Base-by-base conservation (phyloP, 129 eudicot genomes). In the Centrapalus pauciflorus region DNA sequence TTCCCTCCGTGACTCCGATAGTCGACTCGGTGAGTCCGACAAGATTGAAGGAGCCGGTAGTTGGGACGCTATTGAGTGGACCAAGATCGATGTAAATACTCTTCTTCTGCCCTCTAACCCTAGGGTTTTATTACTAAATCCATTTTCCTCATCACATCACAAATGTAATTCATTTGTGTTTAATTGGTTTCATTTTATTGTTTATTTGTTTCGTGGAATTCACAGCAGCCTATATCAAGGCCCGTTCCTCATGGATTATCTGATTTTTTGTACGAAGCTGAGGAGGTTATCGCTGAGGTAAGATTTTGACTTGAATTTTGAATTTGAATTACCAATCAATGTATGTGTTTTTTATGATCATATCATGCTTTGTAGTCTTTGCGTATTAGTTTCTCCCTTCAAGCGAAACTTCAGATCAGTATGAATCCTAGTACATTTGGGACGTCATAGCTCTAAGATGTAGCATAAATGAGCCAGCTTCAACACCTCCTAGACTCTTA, bases 41-140 rank as follows among this genome's bases (percentile, higher is more conserved):
- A 81, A 70, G 68, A 81, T 91, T 28, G 98, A 91, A 49, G 90
- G 88, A 25, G 38, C 90, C 70, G 90, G 82, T 56, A 88, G 90
- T 62, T 92, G 98, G 98, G 98, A 92, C 64, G 88, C 96, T 76
- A 21, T 92, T 30, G 98, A 92, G 71, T 92, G 98, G 98, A 88
- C 87, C 78, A 92, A 88, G 65, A 76, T 85, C 70, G 96, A 92
- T 49, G 98, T 92, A 60, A 48, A 17, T 64, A 7, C 17, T 64
- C 60, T 14, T 51, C 63, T 66, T 29, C 27, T 48, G 25, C 27
- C 55, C 26, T 64, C 56, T 45, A 8, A 34, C 77, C 73, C 73
- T 77, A 66, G 46, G 52, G 67, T 77, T 70, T 74, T 43, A 46
- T 28, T 35, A 51, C 45, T 72, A 43, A 61, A 14, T 73, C 27